Conservation (phyloP, 371 early-diverging fungal species). For the Blastocladiella emersonii region DNA sequence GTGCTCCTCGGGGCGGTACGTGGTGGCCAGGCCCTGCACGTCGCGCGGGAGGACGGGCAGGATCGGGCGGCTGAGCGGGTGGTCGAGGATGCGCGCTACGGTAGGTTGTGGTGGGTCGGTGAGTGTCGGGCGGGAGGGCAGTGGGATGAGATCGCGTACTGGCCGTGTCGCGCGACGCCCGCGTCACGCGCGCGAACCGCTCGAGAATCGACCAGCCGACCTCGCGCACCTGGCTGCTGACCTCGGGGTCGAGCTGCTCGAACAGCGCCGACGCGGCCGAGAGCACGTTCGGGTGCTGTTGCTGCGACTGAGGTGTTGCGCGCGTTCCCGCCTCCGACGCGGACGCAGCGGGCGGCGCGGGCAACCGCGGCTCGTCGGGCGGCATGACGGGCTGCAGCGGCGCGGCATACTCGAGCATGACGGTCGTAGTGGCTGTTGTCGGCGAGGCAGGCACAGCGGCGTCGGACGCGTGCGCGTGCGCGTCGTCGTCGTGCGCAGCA, state of each 20-base stretch:
- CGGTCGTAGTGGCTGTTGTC: no score
- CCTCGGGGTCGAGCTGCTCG: neutral
- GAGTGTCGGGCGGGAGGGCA: neutral
- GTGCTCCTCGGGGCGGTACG: constrained; percentile 9
- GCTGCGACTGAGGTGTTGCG: no score
- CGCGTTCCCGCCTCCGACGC: no score
- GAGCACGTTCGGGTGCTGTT: no score
- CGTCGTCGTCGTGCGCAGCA: no score
- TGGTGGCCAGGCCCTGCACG: constrained; percentile 15
- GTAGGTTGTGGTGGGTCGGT: neutral
- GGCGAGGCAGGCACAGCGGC: no score
- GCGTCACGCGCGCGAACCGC: constrained; percentile 66
- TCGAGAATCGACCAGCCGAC: constrained; percentile 68
- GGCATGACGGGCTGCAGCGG: no score
- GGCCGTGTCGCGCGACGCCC: constrained; percentile 56
- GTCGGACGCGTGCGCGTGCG: no score
- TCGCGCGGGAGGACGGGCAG: constrained; percentile 55
- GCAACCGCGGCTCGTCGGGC: no score
- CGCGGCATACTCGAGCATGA: no score
- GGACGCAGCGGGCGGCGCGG: no score
- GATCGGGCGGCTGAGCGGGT: constrained; percentile 60
- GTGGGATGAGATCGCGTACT: constrained; percentile 13
- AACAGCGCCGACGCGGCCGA: neutral
- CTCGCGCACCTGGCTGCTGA: constrained; percentile 15
- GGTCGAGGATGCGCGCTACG: constrained; percentile 50